phyloP scores from a whole-genome alignment of 2,329 filamentous ascomycete genomes.

The Exophiala alcalophila region DNA sequence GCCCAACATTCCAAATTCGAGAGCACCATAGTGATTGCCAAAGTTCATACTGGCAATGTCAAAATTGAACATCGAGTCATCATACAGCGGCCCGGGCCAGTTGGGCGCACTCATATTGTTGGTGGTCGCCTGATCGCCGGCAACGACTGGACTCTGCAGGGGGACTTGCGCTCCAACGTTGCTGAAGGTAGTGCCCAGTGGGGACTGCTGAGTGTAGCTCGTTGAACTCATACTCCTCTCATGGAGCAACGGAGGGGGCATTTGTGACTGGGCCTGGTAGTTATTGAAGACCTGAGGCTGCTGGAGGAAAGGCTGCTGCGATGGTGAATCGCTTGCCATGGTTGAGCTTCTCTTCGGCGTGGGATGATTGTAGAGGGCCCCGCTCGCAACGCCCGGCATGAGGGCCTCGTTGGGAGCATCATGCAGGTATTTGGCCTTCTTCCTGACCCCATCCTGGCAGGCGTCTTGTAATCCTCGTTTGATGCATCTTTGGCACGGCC shows the following conservation, averaged over 20 bases:
- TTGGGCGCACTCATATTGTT: constrained; percentile 17
- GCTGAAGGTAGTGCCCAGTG: constrained; percentile 68
- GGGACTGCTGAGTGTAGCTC: constrained; percentile 67
- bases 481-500: constrained; percentile 89
- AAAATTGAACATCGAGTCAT: constrained; percentile 93
- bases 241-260: constrained; percentile 45
- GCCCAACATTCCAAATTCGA: constrained; percentile 93
- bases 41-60: constrained; percentile 93
- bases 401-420: constrained; percentile 89
- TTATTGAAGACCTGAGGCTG: constrained; percentile 31
- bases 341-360: constrained; percentile 38
- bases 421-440: constrained; percentile 98
- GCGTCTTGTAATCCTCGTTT: constrained; percentile 87
- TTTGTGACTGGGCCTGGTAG: constrained; percentile 43
- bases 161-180: constrained; percentile 46
- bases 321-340: constrained; percentile 32
- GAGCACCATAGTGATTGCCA: constrained; percentile 89
- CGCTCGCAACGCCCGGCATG: constrained; percentile 77
- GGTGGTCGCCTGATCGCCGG: constrained; percentile 39
- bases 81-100: constrained; percentile 66
- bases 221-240: constrained; percentile 43
- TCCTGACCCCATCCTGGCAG: constrained; percentile 93
- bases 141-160: constrained; percentile 40
- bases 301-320: constrained; percentile 44
- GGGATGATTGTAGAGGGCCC: constrained; percentile 56